Percentiles rank a stretch among this genome's conserved stretches.
These are phyloP conservation scores for Boechera retrofracta DNA, from an alignment of 345 rosid species.

Conservation along the genomic window DNA sequence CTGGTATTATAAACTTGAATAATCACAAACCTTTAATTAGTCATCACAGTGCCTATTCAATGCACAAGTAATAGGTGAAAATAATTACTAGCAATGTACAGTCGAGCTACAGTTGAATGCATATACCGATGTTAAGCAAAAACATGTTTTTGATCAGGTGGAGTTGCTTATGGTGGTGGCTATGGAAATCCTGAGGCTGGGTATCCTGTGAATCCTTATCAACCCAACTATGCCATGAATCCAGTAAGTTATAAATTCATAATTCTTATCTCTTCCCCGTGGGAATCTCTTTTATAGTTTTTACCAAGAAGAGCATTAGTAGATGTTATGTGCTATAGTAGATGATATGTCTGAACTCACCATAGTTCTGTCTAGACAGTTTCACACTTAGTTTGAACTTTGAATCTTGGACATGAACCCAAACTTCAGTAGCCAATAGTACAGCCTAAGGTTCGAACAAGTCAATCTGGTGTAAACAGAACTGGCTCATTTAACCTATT, in stretches of 20 bases:
- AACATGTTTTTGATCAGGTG: conserved; percentile 41
- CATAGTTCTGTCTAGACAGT: conserved; percentile 15
- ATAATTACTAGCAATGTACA: neutral
- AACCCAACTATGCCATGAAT: conserved; percentile 71
- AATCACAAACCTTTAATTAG: neutral
- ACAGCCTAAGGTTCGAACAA: conserved; percentile 13
- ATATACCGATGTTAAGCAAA: conserved; percentile 9
- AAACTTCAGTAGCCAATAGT: conserved; percentile 18
- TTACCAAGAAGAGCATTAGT: neutral
- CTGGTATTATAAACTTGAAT: conserved; percentile 48
- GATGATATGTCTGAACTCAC: conserved; percentile 1
- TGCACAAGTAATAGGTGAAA: neutral
- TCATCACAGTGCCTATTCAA: conserved; percentile 14
- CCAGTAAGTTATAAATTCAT: conserved; percentile 63
- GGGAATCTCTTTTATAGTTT: neutral
- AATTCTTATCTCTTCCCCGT: neutral
- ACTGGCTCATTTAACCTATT: neutral
- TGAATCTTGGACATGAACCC: conserved; percentile 18
- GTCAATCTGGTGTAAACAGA: conserved; percentile 23
- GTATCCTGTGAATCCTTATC: conserved; percentile 69
- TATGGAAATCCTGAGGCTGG: conserved; percentile 73
- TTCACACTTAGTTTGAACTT: neutral
- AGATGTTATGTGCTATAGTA: neutral
- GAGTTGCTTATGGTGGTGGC: conserved; percentile 63
- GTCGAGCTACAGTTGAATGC: conserved; percentile 17